Evolutionary conservation across 1,284 basidiomycete genomes (phyloP).

Genomic region (Coriolopsis trogii): DNA sequence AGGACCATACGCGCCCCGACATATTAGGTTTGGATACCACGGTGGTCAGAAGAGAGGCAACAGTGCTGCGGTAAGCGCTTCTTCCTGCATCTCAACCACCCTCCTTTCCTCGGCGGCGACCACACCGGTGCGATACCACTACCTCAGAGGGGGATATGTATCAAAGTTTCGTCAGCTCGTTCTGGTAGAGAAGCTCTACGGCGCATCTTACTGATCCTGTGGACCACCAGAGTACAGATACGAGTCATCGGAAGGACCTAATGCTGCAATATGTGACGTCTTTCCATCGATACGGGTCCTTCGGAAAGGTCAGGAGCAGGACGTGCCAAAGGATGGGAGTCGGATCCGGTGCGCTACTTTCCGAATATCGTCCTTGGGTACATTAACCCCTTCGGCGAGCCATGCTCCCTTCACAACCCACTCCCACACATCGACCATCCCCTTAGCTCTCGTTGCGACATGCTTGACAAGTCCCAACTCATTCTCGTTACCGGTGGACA

Average conservation of each 20-base stretch:
- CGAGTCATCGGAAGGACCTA: neutral
- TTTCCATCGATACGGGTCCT: too few species aligned
- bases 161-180: too few species aligned
- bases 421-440: too few species aligned
- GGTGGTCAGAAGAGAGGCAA: too few species aligned
- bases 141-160: too few species aligned
- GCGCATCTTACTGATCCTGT: neutral
- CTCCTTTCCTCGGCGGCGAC: neutral
- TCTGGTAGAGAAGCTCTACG: neutral
- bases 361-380: neutral
- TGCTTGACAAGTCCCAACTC: constrained; percentile 16
- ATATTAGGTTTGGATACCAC: too few species aligned
- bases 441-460: too few species aligned
- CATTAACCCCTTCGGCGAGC: too few species aligned
- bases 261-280: neutral
- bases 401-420: too few species aligned
- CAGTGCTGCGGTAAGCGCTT: constrained; percentile 5
- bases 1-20: too few species aligned
- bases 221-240: too few species aligned
- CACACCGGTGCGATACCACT: too few species aligned
- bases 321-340: neutral
- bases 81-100: neutral
- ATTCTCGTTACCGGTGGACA: constrained; percentile 56
- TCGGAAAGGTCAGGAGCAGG: neutral
- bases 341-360: neutral